phyloP scores from a whole-genome alignment of 2,329 filamentous ascomycete genomes.

The Cladosporium sp. region DNA sequence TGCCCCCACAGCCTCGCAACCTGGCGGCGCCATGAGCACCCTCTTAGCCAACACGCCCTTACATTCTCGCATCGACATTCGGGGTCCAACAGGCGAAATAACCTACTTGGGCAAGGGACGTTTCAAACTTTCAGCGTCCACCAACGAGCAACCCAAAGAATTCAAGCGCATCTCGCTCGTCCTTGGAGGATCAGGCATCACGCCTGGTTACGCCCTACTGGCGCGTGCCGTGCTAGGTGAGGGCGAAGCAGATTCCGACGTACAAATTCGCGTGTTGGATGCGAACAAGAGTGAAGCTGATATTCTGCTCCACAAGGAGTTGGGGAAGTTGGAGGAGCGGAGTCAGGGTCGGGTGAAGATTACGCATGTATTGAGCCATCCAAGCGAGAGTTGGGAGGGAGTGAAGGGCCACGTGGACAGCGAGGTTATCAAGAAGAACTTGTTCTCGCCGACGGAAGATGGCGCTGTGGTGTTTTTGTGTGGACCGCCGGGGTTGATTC shows the following conservation, averaged over 20 bases:
- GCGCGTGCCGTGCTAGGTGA: slow-evolving; percentile 35
- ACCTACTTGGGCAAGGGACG: slow-evolving; percentile 43
- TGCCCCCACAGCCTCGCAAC: slow-evolving; percentile 43
- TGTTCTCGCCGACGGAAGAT: slow-evolving; percentile 40
- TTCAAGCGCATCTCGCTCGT: slow-evolving; percentile 47
- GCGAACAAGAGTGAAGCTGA: slow-evolving; percentile 47
- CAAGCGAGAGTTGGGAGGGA: slow-evolving; percentile 43
- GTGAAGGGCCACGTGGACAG: slow-evolving; percentile 42
- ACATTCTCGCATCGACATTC: slow-evolving; percentile 48
- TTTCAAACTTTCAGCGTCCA: slow-evolving; percentile 42
- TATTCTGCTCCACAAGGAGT: slow-evolving; percentile 41
- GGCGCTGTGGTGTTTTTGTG: slow-evolving; percentile 44
- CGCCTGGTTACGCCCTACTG: slow-evolving; percentile 49
- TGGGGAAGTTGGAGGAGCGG: slow-evolving; percentile 38
- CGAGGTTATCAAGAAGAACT: slow-evolving; percentile 36
- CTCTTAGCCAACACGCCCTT: slow-evolving; percentile 48
- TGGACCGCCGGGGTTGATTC: slow-evolving; percentile 48
- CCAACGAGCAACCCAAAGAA: slow-evolving; percentile 26
- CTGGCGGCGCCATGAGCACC: slow-evolving; percentile 51
- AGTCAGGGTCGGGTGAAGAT: slow-evolving; percentile 39
- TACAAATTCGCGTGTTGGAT: slow-evolving; percentile 41
- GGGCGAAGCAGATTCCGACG: slow-evolving; percentile 25
- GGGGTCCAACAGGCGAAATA: slow-evolving; percentile 49
- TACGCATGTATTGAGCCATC: slow-evolving; percentile 45
- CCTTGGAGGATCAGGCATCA: slow-evolving; percentile 49